Conservation (phyloP, 371 early-diverging fungal species). For the Phascolomyces articulosus region DNA sequence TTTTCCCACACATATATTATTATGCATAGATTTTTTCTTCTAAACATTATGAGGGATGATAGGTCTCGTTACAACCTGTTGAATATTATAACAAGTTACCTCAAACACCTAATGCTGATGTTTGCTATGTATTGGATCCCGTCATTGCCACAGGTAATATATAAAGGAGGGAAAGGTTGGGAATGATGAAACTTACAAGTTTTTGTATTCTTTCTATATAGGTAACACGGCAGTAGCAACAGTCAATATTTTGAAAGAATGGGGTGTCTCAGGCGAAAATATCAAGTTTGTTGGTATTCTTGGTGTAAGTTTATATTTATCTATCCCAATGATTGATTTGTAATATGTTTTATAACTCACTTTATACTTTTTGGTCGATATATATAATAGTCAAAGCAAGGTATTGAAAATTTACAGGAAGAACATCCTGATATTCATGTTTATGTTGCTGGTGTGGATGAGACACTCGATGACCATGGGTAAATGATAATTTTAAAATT, state of each 20-base stretch:
- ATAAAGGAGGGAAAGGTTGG: background rate
- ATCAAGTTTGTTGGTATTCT: slow-evolving; percentile 75
- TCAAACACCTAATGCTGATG: slow-evolving; percentile 61
- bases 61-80: slow-evolving; percentile 82
- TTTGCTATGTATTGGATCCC: slow-evolving; percentile 82
- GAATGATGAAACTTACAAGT: background rate
- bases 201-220: background rate
- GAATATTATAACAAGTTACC: slow-evolving; percentile 95
- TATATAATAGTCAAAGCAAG: slow-evolving; percentile 51
- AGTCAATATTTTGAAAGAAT: slow-evolving; percentile 78
- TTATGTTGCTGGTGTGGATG: slow-evolving; percentile 74
- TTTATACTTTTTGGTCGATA: no score
- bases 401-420: slow-evolving; percentile 59
- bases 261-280: slow-evolving; percentile 67
- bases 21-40: background rate
- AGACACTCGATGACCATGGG: slow-evolving; percentile 64
- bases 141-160: slow-evolving; percentile 79
- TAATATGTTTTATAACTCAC: no score
- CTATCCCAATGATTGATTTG: no score
- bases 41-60: background rate
- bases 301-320: slow-evolving; percentile 41
- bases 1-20: background rate
- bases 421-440: slow-evolving; percentile 81
- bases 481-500: slow-evolving; percentile 17
- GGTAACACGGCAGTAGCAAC: slow-evolving; percentile 84